These are phyloP conservation scores for Globisporangium abappressorium DNA, from an alignment of 352 stramenopile species.

Conservation along the genomic window DNA sequence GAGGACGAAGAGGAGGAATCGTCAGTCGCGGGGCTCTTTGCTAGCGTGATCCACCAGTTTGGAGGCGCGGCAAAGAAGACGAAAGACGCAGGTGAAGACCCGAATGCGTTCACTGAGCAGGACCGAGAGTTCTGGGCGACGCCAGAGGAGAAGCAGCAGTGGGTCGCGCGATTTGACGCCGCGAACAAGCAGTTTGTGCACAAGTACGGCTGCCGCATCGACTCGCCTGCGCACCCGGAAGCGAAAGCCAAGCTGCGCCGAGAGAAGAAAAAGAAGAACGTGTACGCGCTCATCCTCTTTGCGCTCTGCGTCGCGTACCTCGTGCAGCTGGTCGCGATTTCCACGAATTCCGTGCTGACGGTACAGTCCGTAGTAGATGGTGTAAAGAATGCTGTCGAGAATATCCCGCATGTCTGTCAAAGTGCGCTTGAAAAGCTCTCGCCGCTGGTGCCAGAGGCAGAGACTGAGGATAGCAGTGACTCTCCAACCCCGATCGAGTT, in stretches of 20 bases:
- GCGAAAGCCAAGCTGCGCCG: constrained; percentile 21
- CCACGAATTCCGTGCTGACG: constrained; percentile 1
- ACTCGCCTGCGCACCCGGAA: constrained; percentile 23
- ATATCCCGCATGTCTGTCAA: constrained; percentile 2
- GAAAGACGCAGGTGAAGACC: neutral
- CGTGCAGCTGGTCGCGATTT: constrained; percentile 22
- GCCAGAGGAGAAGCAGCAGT: constrained; percentile 25
- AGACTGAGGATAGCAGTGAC: neutral
- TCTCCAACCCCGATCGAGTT: neutral
- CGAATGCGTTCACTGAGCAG: constrained; percentile 22
- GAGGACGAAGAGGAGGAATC: constrained; percentile 14
- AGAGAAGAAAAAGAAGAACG: constrained; percentile 22
- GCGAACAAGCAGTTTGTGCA: constrained; percentile 22
- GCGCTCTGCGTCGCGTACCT: constrained; percentile 25
- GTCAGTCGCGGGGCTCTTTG: constrained; percentile 15
- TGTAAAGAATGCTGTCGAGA: neutral
- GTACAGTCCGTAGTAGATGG: neutral
- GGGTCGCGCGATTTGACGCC: constrained; percentile 20
- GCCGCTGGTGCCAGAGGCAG: neutral
- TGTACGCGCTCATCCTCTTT: constrained; percentile 25
- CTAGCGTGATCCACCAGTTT: constrained; percentile 9
- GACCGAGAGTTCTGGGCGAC: constrained; percentile 26
- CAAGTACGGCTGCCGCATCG: constrained; percentile 32
- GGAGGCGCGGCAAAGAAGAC: neutral
- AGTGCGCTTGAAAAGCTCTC: constrained; percentile 3